Evolutionary conservation across 1,284 basidiomycete species (phyloP), one percentile per base, ranked within the genome.

Genomic region (Cerioporus squamosus): DNA sequence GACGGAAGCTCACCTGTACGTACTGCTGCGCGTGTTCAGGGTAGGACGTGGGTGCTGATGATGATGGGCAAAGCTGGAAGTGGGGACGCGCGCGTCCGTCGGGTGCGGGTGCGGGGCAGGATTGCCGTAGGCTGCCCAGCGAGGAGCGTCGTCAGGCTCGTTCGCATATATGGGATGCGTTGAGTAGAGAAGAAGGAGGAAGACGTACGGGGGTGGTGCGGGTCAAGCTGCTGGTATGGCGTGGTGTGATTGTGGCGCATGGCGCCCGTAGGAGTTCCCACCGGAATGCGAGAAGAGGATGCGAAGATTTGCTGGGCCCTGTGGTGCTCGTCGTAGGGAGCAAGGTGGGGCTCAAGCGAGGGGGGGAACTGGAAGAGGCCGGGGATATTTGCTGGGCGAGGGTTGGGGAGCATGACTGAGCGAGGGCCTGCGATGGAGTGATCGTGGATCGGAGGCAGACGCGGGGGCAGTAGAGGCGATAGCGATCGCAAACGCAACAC

Each of bases 351-450:
- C 55, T 63, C 61, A 55, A 63, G 57, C 10, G 55, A 49, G 15
- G 61, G 61, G 18, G 61, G 61, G 26, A 62, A 53, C 52, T 62
- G 57, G 55, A 62, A 62, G 52, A 62, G 61, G 23, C 52, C 52
- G n/a, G 61, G 61, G 54, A 62, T 59, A 57, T 38, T 44, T 1
- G 44, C 8, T 17, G 44, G 54, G 42, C 20, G 44, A 10, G 48
- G 26, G 42, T 31, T 31, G 47, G 15, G 33, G 24, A n/a, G 6
- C 48, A 18, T 42, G 29, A 3, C n/a, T 22, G 40, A 18, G 40
- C 8, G 15, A 5, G 17, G 40, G 18, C 15, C 40, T 9, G n/a
- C 22, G 45, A 47, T 47, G 24, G 44, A 36, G 46, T 38, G 60
- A 58, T 58, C 56, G 60, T 39, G 40, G 60, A 53, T 59, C 57